These are phyloP conservation scores for Onygenales sp. DNA, from an alignment of 2,329 filamentous ascomycete species.

Conservation along the genomic window DNA sequence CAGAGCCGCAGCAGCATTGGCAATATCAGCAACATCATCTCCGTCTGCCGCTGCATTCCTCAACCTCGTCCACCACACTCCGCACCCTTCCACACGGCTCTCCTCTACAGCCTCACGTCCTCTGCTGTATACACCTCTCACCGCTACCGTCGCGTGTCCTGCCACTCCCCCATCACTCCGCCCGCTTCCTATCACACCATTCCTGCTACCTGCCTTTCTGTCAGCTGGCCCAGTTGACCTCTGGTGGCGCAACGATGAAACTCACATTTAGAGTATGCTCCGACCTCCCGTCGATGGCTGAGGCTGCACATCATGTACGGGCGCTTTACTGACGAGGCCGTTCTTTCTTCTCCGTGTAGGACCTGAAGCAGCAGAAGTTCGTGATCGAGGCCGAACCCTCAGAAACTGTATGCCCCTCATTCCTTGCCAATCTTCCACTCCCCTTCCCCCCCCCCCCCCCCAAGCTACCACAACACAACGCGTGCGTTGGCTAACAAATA, in stretches of 20 bases:
- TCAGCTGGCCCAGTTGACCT: background rate
- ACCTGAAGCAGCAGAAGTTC: constrained; percentile 98
- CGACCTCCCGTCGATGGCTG: background rate
- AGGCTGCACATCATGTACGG: background rate
- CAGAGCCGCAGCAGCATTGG: background rate
- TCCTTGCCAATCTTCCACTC: background rate
- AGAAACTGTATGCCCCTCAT: constrained; percentile 60
- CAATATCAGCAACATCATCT: background rate
- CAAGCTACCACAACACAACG: background rate
- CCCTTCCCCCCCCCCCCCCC: constrained; percentile 1
- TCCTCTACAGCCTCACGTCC: too few relatives aligned
- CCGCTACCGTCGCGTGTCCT: too few relatives aligned
- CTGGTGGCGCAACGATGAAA: constrained; percentile 11
- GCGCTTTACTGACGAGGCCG: background rate
- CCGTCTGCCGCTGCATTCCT: background rate
- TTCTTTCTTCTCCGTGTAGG: constrained; percentile 43
- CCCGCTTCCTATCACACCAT: background rate
- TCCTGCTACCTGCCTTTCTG: background rate
- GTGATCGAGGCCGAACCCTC: constrained; percentile 87
- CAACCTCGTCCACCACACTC: background rate
- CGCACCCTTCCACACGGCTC: too few relatives aligned
- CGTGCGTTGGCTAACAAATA: background rate
- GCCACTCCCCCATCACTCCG: background rate
- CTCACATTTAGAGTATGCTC: constrained; percentile 14
- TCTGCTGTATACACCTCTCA: too few relatives aligned